Evolutionary conservation across 129 eudicot species (phyloP).

Genomic region (Saposhnikovia divaricata): DNA sequence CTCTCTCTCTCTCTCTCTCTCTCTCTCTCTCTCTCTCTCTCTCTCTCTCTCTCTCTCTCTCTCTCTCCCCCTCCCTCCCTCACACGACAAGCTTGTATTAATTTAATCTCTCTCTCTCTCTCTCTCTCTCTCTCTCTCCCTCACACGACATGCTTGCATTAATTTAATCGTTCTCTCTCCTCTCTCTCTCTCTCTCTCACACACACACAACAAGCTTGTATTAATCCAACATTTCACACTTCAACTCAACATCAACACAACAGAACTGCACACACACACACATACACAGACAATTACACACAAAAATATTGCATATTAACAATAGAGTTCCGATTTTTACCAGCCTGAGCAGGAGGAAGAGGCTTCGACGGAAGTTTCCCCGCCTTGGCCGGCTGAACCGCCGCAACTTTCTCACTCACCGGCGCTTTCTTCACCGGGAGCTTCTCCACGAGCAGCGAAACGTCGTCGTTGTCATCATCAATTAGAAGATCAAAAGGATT

Average conservation of each 20-base stretch:
- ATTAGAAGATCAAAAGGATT: slow-evolving; percentile 75
- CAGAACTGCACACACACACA: background rate
- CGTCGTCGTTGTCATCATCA: slow-evolving; percentile 76
- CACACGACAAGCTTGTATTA: too few relatives aligned
- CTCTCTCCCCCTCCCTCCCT: too few relatives aligned
- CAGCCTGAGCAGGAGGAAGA: slow-evolving; percentile 71
- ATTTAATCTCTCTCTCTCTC: too few relatives aligned
- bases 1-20: too few relatives aligned
- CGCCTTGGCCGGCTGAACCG: slow-evolving; percentile 26
- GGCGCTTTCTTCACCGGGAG: slow-evolving; percentile 28
- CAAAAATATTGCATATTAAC: background rate
- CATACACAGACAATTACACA: background rate
- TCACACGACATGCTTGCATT: too few relatives aligned
- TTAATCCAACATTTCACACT: background rate
- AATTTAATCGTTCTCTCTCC: too few relatives aligned
- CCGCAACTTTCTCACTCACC: slow-evolving; percentile 17
- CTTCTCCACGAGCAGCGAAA: slow-evolving; percentile 37
- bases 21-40: too few relatives aligned
- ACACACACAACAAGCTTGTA: background rate
- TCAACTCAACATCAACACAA: background rate
- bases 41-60: too few relatives aligned
- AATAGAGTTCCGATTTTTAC: slow-evolving; percentile 10
- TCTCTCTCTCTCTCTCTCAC: background rate
- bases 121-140: too few relatives aligned
- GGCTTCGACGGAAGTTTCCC: slow-evolving; percentile 66